Evolutionary conservation across 1,284 basidiomycete species (phyloP).

Genomic region (Ustanciosporium gigantosporum): DNA sequence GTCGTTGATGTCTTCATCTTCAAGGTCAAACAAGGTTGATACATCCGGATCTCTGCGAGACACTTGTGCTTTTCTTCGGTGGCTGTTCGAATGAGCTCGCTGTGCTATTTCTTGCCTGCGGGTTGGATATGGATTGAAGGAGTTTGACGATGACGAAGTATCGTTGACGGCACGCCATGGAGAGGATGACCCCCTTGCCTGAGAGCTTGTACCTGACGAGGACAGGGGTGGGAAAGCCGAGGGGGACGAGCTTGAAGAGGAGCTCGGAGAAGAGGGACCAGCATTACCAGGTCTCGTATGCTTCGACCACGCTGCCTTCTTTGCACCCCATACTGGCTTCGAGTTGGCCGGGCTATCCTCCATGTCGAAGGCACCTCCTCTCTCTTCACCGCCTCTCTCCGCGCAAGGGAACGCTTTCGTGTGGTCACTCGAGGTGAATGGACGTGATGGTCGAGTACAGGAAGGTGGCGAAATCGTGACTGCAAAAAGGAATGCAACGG

Average conservation of each 20-base stretch:
- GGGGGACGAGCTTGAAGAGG: background rate
- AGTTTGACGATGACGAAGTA: background rate
- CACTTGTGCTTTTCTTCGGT: conserved; percentile 22
- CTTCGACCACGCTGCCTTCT: background rate
- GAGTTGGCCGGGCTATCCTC: no score
- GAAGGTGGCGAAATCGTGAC: no score
- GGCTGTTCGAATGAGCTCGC: conserved; percentile 20
- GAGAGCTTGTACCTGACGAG: background rate
- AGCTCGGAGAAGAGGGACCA: no score
- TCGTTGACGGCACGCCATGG: background rate
- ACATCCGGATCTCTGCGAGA: conserved; percentile 18
- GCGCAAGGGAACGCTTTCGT: no score
- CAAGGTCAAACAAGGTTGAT: conserved; percentile 17
- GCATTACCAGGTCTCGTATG: no score
- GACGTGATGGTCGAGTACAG: no score
- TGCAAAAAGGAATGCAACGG: no score
- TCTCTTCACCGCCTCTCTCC: no score
- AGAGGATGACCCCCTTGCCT: background rate
- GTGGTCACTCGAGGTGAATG: no score
- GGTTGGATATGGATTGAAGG: conserved; percentile 39
- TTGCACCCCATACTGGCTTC: background rate
- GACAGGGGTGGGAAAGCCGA: conserved; percentile 1
- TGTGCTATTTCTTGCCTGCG: conserved; percentile 31
- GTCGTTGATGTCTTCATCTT: conserved; percentile 12
- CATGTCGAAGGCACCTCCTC: no score